phyloP scores from a whole-genome alignment of 371 early-diverging fungal genomes.

The Mucor mucedo region DNA sequence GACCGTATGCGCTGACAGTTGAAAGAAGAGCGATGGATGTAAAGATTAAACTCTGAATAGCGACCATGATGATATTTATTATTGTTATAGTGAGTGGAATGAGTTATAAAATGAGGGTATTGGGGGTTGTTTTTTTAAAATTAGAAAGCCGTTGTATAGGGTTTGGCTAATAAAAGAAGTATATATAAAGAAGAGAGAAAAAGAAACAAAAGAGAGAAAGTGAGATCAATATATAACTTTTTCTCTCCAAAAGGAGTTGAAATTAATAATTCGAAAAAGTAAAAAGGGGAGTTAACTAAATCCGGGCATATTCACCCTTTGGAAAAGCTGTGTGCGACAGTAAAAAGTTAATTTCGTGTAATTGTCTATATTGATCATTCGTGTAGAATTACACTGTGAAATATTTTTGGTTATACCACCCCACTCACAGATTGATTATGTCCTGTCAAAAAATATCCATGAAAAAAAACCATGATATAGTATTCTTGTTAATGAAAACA shows the following conservation, averaged over 20 bases:
- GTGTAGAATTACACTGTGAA: too few relatives aligned
- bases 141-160: background rate
- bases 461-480: too few relatives aligned
- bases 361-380: background rate
- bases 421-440: too few relatives aligned
- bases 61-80: constrained; percentile 9
- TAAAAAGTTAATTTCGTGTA: constrained; percentile 3
- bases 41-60: constrained; percentile 12
- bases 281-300: constrained; percentile 14
- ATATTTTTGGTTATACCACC: too few relatives aligned
- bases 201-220: constrained; percentile 4
- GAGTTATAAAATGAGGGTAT: constrained; percentile 11
- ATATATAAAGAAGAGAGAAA: constrained; percentile 1
- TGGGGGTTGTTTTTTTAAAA: background rate
- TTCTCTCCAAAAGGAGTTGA: constrained; percentile 20
- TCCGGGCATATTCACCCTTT: constrained; percentile 11
- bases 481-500: too few relatives aligned
- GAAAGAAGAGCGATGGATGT: constrained; percentile 19
- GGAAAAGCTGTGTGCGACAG: constrained; percentile 2
- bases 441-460: too few relatives aligned
- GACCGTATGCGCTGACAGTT: constrained; percentile 36
- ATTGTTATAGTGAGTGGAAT: background rate
- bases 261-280: constrained; percentile 6
- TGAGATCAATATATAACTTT: constrained; percentile 2
- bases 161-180: background rate